A percentile compares a stretch with the other conserved stretches of the same genome.
phyloP scores from a whole-genome alignment of 2,329 filamentous ascomycete species.

The Hypocreales sp. region DNA sequence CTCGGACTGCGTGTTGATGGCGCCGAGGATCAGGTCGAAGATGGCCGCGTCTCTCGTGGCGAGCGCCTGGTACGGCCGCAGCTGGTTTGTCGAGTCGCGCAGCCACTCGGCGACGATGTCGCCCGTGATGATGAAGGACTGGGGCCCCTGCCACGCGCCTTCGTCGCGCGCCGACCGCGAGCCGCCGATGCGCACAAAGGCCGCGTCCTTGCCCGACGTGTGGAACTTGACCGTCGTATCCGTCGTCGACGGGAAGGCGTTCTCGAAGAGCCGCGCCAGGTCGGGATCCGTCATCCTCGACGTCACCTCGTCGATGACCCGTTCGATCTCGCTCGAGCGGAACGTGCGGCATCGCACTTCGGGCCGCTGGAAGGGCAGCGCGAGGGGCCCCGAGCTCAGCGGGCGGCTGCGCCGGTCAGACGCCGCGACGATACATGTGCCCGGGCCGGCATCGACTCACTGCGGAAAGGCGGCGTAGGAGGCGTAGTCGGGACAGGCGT shows the following conservation, averaged over 20 bases:
- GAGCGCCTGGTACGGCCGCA: slow-evolving; percentile 76
- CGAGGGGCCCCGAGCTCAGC: slow-evolving; percentile 62
- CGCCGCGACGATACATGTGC: neutral
- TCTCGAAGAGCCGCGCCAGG: slow-evolving; percentile 84
- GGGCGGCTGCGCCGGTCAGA: too few species aligned
- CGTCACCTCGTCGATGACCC: slow-evolving; percentile 72
- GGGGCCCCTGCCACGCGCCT: slow-evolving; percentile 64
- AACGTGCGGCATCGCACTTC: slow-evolving; percentile 75
- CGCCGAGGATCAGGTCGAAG: slow-evolving; percentile 68
- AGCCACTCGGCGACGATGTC: slow-evolving; percentile 92
- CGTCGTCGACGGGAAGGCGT: slow-evolving; percentile 73
- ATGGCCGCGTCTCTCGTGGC: slow-evolving; percentile 69
- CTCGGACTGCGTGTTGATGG: slow-evolving; percentile 91
- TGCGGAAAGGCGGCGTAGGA: slow-evolving; percentile 22
- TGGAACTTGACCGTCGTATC: slow-evolving; percentile 88
- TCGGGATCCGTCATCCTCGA: slow-evolving; percentile 70
- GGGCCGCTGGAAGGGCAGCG: slow-evolving; percentile 76
- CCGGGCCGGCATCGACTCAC: slow-evolving; percentile 12
- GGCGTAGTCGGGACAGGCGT: slow-evolving; percentile 24
- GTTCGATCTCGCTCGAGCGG: slow-evolving; percentile 70
- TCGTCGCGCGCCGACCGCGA: slow-evolving; percentile 24
- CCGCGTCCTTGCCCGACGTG: slow-evolving; percentile 39
- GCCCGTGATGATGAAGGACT: slow-evolving; percentile 86
- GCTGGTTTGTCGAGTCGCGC: slow-evolving; percentile 83
- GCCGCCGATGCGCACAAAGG: slow-evolving; percentile 18